Base-by-base conservation (phyloP, 2,329 filamentous ascomycete species). In the Rhynchosporium graminicola region DNA sequence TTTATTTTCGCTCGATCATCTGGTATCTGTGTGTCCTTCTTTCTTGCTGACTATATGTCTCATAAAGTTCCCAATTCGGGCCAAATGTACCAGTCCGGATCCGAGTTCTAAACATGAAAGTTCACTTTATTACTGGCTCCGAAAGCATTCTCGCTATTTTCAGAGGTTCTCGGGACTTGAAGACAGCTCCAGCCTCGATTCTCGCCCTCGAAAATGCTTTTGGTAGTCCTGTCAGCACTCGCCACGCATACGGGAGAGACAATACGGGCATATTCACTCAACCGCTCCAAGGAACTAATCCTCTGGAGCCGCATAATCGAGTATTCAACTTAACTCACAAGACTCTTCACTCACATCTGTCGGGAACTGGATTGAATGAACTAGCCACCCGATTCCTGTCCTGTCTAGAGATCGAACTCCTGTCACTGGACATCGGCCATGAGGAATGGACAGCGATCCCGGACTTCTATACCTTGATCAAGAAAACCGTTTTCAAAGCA, bases 381-480 rank as follows among this genome's bases (percentile, higher is more conserved):
- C 61, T 70, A 3, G 63, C 61, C 4, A 13, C 31, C 3, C 46
- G 57, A 29, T 69, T 67, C 15, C 13, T 67, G 10, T 28, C 42
- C 10, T 59, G 63, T 50, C 47, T 68, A 1, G 52, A 63, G 40
- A 43, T 9, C 3, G 64, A 68, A 26, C 46, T 69, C 2, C 31
- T 59, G 13, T 28, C 31, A 1, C 15, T 68, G 3, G 54, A 55
- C 5, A 48, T 63, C 5, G 60, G 60, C 9, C 36, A 15, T 10
- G 56, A 68, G 4, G 62, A 64, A 20, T 71, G 69, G 69, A 50
- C 63, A 3, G 60, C 64, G 0, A 54, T 70, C 12, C 68, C 67
- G 0, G 71, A 74, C 56, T 46, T 74, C 8, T 73, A 68, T 51
- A 46, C 47, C 12, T 65, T 74, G n/a, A 56, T 74, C 38, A 63